Evolutionary conservation across 306 rosid species (phyloP).

Genomic region (Crataegus laevigata): DNA sequence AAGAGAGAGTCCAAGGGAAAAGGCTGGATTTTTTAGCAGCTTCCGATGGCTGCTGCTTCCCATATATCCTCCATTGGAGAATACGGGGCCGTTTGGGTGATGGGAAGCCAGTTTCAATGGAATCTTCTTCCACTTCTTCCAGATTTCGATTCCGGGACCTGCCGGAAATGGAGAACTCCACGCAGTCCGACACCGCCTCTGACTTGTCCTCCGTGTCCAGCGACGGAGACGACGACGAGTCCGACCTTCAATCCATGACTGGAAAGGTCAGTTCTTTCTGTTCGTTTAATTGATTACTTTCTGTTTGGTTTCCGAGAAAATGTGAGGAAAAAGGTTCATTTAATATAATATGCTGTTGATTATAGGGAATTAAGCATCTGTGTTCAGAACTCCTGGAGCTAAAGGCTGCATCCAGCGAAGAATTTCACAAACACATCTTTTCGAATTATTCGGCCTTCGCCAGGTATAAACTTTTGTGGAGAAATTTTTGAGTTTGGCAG

Average conservation of each 20-base stretch:
- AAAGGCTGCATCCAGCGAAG: constrained; percentile 56
- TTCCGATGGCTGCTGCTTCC: not conserved
- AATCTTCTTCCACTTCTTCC: constrained; percentile 34
- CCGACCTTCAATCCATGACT: constrained; percentile 59
- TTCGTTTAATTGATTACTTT: not conserved
- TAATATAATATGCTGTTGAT: not conserved
- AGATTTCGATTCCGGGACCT: constrained; percentile 62
- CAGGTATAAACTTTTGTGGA: constrained; percentile 15
- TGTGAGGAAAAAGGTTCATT: not conserved
- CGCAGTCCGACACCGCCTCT: constrained; percentile 36
- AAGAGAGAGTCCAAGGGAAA: not conserved
- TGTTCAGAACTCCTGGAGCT: constrained; percentile 76
- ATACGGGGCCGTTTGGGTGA: not conserved
- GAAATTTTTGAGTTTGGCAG: no score
- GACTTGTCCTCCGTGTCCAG: constrained; percentile 32
- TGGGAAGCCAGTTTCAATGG: constrained; percentile 31
- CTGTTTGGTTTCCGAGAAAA: not conserved
- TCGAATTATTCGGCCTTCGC: constrained; percentile 51
- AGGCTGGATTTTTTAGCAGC: not conserved
- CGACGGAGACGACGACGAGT: constrained; percentile 26
- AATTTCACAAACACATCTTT: constrained; percentile 45
- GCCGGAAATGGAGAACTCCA: constrained; percentile 32
- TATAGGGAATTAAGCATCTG: constrained; percentile 70
- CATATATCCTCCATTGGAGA: not conserved
- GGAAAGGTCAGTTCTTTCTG: constrained; percentile 36